Conservation (phyloP, 768 basidiomycete species). For the Phaeotremella fagi region DNA sequence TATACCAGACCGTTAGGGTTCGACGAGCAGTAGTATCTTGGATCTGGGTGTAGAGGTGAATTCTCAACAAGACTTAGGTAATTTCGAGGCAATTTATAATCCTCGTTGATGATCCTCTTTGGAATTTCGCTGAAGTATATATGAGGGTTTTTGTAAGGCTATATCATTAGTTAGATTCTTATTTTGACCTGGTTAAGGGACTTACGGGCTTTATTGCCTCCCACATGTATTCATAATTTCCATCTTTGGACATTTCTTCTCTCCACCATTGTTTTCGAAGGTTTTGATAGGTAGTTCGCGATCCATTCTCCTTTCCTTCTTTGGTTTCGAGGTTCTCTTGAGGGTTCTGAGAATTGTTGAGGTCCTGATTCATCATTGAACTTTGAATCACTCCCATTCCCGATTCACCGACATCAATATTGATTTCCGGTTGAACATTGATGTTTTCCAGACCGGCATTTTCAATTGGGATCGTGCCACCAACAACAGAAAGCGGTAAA, state of each 20-base stretch:
- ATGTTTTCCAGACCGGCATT: too few species aligned
- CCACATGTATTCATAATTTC: constrained; percentile 12
- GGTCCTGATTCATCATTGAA: too few species aligned
- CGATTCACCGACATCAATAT: too few species aligned
- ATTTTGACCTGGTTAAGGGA: too few species aligned
- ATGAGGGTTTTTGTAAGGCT: not conserved
- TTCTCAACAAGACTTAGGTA: constrained; percentile 5
- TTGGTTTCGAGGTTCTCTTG: too few species aligned
- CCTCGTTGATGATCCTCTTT: not conserved
- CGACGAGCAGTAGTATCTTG: constrained; percentile 12
- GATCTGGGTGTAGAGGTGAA: constrained; percentile 34
- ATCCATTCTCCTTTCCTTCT: not conserved
- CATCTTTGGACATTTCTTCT: constrained; percentile 3
- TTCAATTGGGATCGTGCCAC: too few species aligned
- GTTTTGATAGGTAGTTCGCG: constrained; percentile 11
- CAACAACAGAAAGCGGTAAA: not conserved
- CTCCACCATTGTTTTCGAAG: constrained; percentile 26
- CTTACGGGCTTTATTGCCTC: constrained; percentile 13
- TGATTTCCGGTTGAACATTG: too few species aligned
- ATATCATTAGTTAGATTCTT: constrained; percentile 1
- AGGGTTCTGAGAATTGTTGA: too few species aligned
- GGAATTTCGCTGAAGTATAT: not conserved
- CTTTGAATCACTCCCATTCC: too few species aligned
- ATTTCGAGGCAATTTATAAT: not conserved
- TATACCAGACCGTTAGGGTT: constrained; percentile 21